Evolutionary conservation across 768 basidiomycete genomes (phyloP).

Genomic region (Mycena amicta): DNA sequence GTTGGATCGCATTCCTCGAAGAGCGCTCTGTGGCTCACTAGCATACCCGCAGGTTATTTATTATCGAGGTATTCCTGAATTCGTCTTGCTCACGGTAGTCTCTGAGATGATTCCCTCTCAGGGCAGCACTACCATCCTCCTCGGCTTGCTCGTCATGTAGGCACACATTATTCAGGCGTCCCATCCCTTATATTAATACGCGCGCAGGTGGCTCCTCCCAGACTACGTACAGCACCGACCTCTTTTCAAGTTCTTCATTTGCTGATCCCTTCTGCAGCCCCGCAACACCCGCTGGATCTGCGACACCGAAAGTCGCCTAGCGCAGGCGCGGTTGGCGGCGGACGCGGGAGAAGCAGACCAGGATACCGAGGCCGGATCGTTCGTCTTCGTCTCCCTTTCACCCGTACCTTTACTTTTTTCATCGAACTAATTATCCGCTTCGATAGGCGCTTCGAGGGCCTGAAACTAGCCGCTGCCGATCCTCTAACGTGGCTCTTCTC

Average conservation of each 20-base stretch:
- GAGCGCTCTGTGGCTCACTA: neutral
- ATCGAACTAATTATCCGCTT: no score
- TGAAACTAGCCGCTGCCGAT: slow-evolving; percentile 42
- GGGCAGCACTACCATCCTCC: neutral
- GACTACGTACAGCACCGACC: no score
- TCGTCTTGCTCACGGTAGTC: neutral
- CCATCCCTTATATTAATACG: neutral
- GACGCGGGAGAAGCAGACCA: slow-evolving; percentile 51
- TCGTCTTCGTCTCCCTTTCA: slow-evolving; percentile 16
- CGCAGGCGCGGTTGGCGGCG: slow-evolving; percentile 48
- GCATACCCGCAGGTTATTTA: neutral
- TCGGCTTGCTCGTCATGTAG: neutral
- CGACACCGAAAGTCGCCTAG: slow-evolving; percentile 41
- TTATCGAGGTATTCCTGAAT: neutral
- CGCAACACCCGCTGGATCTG: slow-evolving; percentile 48
- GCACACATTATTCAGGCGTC: neutral
- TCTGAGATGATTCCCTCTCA: neutral
- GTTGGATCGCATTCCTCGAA: neutral
- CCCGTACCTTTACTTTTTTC: neutral
- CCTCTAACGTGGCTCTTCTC: slow-evolving; percentile 44
- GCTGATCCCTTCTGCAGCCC: slow-evolving; percentile 30
- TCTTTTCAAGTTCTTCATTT: no score
- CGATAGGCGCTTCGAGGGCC: slow-evolving; percentile 37
- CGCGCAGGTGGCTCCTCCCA: neutral
- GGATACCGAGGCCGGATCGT: slow-evolving; percentile 44